Evolutionary conservation across 345 rosid genomes (phyloP), one percentile per base, ranked within the genome.

Genomic region (Salix arbutifolia): DNA sequence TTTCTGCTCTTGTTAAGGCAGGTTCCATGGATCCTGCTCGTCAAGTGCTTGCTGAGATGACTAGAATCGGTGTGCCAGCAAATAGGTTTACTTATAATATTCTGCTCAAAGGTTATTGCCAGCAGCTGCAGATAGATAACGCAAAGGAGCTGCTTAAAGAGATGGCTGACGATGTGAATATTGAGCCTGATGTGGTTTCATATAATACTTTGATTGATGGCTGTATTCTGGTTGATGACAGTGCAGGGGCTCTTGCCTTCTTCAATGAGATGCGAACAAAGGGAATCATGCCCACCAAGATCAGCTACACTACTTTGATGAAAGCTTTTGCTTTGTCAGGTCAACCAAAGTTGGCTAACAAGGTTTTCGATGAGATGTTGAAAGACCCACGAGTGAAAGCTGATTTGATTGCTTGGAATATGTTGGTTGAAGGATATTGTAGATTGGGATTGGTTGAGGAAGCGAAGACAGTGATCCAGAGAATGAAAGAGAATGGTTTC

Each of bases 221-320:
- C n/a, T 91, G 97, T 77, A 91, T 95, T 83, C 75, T 86, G 77
- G 85, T 88, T 4, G 99, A 91, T 68, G 99, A 95, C 76, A 91
- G 96, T 76, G 88, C 94, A 17, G 97, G 92, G 67, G 99, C 99
- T 58, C 85, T 95, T 19, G 78, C 87, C 6, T 88, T 89, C 77
- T 95, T 93, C 83, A 91, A 95, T 42, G 92, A 95, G 83, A 95
- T 95, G 98, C 86, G 99, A 73, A 81, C 84, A 1, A 86, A 73
- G 78, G 95, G 91, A 70, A 91, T 95, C 53, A 85, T 90, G 75
- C 97, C 99, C 1, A 89, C 92, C 30, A 95, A 95, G 88, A 84
- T 93, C 67, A 95, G 99, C 76, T 93, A 95, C 85, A 95, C 99
- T 7, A 93, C 99, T 31, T 78, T 93, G 88, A 95, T 95, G 98